Percentiles rank a stretch among this genome's conserved stretches.
Evolutionary conservation across 441 rosid genomes (phyloP).

Genomic region (Eruca vesicaria): DNA sequence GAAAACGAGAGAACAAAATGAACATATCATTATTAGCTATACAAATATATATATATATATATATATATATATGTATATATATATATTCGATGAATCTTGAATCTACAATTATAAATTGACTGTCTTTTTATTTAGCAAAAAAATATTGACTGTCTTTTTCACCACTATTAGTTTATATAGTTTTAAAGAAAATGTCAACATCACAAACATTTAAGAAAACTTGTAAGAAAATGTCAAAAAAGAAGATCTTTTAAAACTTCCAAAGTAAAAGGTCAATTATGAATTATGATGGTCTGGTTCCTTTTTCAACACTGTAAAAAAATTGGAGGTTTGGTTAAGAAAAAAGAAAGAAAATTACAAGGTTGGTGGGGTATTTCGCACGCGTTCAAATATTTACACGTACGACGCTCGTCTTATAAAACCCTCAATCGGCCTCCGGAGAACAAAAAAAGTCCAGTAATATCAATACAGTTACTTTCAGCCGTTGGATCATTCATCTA

Average conservation of each 20-base stretch:
- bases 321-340: not conserved
- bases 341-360: not conserved
- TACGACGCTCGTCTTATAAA: constrained; percentile 15
- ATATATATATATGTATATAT: not conserved
- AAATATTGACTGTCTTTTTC: not conserved
- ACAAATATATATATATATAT: not conserved
- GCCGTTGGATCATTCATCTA: constrained; percentile 20
- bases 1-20: constrained; percentile 12
- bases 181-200: not conserved
- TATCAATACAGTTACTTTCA: constrained; percentile 8
- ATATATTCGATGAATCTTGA: not conserved
- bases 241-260: not conserved
- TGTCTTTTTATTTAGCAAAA: not conserved
- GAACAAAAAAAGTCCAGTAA: constrained; percentile 23
- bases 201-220: not conserved
- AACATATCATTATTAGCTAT: not conserved
- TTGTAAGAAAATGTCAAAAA: not conserved
- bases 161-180: not conserved
- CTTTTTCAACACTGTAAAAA: not conserved
- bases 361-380: constrained; percentile 4
- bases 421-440: constrained; percentile 3
- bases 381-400: constrained; percentile 2
- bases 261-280: constrained; percentile 2
- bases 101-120: not conserved
- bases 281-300: too few species aligned